Base-by-base conservation (phyloP, 116 monocot species). In the Posidonia oceanica region DNA sequence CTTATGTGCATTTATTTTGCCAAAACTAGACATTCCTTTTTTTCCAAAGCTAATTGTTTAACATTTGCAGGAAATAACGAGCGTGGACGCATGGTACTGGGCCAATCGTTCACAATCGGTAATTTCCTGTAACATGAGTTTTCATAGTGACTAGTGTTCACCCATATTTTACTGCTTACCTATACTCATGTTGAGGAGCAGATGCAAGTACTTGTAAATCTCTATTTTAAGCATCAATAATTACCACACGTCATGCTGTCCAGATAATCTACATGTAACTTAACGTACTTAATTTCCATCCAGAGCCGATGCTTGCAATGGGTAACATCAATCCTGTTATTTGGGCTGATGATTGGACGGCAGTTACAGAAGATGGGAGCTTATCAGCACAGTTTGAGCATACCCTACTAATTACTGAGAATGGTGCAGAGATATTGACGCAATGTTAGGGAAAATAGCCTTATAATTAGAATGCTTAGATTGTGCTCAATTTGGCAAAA, bases 41-140 rank as follows among this genome's bases (percentile, higher is more conserved):
- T 8, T 42, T 42, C 8, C 42, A 59, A 65, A 17, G 10, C 39
- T 0, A 52, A 37, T 70, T 37, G 36, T 57, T 13, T 58, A 39
- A 18, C 7, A 39, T 74, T 83, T 87, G 75, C 82, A 97, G 97
- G 87, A 97, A 97, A 97, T 79, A 89, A 82, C 69, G 92, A 97
- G 61, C 78, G 51, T 42, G 92, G 97, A 13, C 80, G 76, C 66
- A 97, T 97, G 89, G 1, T 87, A 17, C 71, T 89, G 70, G 85
- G 87, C 15, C 97, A 97, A 76, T 92, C 97, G 62, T 97, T 97
- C 68, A 97, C 97, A 66, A 97, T 97, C 60, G 97, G 97, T 97
- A 97, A 52, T 54, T 36, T 68, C 8, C 16, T 5, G 29, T 5
- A 14, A 14, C 52, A 23, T 65, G 21, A 58, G n/a, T 58, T 58